phyloP scores from a whole-genome alignment of 441 rosid species.

The Arabidopsis lyrata region DNA sequence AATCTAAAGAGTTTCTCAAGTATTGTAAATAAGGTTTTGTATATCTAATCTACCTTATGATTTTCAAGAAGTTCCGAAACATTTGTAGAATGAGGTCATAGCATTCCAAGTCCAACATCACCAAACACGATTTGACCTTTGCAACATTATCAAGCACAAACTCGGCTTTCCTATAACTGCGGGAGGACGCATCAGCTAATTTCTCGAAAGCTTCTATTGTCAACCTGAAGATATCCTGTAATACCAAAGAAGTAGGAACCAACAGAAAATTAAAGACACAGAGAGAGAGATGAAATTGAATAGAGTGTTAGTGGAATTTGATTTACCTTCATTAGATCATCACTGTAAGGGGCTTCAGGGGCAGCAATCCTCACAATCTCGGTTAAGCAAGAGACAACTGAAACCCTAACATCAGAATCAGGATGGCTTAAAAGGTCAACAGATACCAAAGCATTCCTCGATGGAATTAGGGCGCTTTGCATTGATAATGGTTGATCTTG shows the following conservation, averaged over 20 bases:
- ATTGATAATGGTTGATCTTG: slow-evolving; percentile 61
- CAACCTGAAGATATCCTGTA: slow-evolving; percentile 64
- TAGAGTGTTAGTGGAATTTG: not conserved
- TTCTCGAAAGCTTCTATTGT: slow-evolving; percentile 60
- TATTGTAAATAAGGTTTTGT: slow-evolving; percentile 25
- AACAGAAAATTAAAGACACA: slow-evolving; percentile 1
- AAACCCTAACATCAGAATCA: slow-evolving; percentile 67
- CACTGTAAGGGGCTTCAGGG: slow-evolving; percentile 70
- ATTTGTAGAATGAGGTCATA: slow-evolving; percentile 60
- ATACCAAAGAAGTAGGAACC: slow-evolving; percentile 25
- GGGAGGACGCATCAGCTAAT: slow-evolving; percentile 57
- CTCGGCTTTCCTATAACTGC: slow-evolving; percentile 58
- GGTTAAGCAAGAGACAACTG: slow-evolving; percentile 67
- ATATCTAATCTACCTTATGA: slow-evolving; percentile 53
- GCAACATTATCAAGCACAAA: slow-evolving; percentile 68
- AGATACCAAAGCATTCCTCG: slow-evolving; percentile 60
- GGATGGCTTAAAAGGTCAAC: slow-evolving; percentile 58
- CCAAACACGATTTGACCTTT: slow-evolving; percentile 56
- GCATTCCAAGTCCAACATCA: slow-evolving; percentile 79
- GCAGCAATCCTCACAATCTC: slow-evolving; percentile 75
- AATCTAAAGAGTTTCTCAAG: slow-evolving; percentile 29
- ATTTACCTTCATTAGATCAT: slow-evolving; percentile 70
- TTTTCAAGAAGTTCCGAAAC: slow-evolving; percentile 57
- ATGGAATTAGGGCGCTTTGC: slow-evolving; percentile 59
- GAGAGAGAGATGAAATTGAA: not conserved